These are phyloP conservation scores for Cladophialophora chaetospira DNA, from an alignment of 2,329 filamentous ascomycete genomes.

Conservation along the genomic window DNA sequence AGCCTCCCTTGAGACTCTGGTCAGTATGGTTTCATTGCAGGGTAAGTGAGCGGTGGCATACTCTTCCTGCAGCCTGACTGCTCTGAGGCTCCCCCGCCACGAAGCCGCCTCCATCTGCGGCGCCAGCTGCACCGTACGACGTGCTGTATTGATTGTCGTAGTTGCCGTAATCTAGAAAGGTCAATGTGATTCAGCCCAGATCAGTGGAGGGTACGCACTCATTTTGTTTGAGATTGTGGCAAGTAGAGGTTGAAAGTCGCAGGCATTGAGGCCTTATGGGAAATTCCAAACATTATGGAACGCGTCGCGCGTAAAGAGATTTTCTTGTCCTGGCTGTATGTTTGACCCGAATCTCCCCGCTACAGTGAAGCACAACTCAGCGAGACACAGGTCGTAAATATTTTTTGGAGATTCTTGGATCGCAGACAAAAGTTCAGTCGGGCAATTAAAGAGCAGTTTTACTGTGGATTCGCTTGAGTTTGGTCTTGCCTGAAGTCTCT, in stretches of 20 bases:
- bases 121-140: constrained; percentile 58
- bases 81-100: constrained; percentile 54
- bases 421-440: constrained; percentile 18
- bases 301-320: constrained; percentile 22
- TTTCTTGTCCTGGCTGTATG: background rate
- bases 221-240: constrained; percentile 7
- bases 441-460: no score
- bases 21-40: background rate
- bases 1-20: constrained; percentile 39
- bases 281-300: background rate
- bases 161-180: constrained; percentile 31
- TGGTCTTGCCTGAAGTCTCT: no score
- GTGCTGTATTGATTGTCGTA: constrained; percentile 55
- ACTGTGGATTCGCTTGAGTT: no score
- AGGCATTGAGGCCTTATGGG: background rate
- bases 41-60: constrained; percentile 29
- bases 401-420: constrained; percentile 14
- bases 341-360: constrained; percentile 1
- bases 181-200: background rate
- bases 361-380: background rate
- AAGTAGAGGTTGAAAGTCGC: background rate
- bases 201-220: constrained; percentile 13
- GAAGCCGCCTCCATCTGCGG: constrained; percentile 61
- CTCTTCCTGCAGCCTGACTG: constrained; percentile 50
- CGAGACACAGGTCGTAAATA: background rate